phyloP scores from a whole-genome alignment of 176 grass and related monocot species.

The Lolium perenne region DNA sequence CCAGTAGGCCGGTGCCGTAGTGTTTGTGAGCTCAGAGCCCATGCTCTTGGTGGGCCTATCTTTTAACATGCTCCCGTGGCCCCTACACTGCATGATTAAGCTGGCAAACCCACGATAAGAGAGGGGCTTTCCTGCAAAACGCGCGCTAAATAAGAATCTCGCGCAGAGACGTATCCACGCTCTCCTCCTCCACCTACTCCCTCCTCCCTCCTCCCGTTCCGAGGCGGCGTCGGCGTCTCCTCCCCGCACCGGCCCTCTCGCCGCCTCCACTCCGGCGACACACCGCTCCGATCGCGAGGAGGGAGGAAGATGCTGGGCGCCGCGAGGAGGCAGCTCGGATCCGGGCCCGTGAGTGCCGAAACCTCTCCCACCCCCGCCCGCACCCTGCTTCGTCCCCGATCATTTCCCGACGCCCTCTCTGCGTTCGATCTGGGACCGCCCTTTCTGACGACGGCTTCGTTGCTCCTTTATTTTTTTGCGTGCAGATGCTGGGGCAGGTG shows the following conservation, averaged over 20 bases:
- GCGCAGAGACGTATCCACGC: slow-evolving; percentile 43
- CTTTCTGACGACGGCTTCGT: neutral
- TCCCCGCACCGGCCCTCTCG: slow-evolving; percentile 12
- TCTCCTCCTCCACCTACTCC: slow-evolving; percentile 5
- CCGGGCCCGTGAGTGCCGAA: slow-evolving; percentile 58
- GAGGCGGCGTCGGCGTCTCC: slow-evolving; percentile 38
- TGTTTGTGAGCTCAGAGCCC: neutral
- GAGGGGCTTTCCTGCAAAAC: slow-evolving; percentile 43
- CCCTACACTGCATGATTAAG: neutral
- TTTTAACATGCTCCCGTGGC: neutral
- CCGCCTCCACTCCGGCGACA: slow-evolving; percentile 10
- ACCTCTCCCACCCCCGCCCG: neutral
- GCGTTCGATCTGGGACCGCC: slow-evolving; percentile 2
- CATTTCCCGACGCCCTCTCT: slow-evolving; percentile 8
- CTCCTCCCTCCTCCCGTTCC: slow-evolving; percentile 21
- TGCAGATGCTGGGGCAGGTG: slow-evolving; percentile 78
- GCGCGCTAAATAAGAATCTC: slow-evolving; percentile 52
- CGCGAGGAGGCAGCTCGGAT: slow-evolving; percentile 84
- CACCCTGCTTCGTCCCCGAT: neutral
- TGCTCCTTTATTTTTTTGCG: neutral
- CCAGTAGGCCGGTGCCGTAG: neutral
- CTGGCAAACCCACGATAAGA: neutral
- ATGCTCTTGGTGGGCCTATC: neutral
- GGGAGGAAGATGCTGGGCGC: slow-evolving; percentile 71
- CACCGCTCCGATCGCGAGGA: slow-evolving; percentile 22